Evolutionary conservation across 2,329 filamentous ascomycete species (phyloP), one percentile per base, ranked within the genome.

Genomic region (Apiospora hydei): DNA sequence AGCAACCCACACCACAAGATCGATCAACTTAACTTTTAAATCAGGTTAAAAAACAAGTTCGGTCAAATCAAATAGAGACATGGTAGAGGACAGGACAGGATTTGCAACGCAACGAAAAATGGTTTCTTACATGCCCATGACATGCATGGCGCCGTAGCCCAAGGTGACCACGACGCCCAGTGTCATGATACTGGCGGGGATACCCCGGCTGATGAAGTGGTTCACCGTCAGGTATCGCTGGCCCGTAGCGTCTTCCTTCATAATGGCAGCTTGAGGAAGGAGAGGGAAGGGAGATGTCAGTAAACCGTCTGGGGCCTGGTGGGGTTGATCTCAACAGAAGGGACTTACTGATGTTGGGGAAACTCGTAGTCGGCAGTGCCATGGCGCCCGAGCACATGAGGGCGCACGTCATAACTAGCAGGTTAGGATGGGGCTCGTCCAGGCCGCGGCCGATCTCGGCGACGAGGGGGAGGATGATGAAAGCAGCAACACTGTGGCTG

Each of bases 361-460:
- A 99, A 11, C 96, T 97, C 80, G 92, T 96, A 0, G 96, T 99
- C 3, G 96, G 96, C 82, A 99, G 83, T 16, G 92, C 96, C 96
- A 99, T 99, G 2, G 94, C 96, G n/a, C 95, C 95, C 75, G 93
- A 96, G 80, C 96, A 98, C 95, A 99, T 99, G 74, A 99, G 84
- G 14, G 97, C 96, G 71, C 93, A 92, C 0, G 92, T 94, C 96
- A 99, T 98, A 74, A 99, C 96, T 72, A 99, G 85, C 73, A 99
- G 84, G 82, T 98, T 98, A 11, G 96, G 96, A 80, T 97, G 95
- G 41, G 96, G 95, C 80, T 97, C 88, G 3, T 92, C 89, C 95
- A 99, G 98, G 69, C 86, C 88, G 73, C 90, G 87, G 24, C 96
- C 97, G 11, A 99, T 94, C 76, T 96, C 90, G 77, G 91, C 90